Conservation (phyloP, 495 filamentous ascomycete species). For the Letharia lupina region DNA sequence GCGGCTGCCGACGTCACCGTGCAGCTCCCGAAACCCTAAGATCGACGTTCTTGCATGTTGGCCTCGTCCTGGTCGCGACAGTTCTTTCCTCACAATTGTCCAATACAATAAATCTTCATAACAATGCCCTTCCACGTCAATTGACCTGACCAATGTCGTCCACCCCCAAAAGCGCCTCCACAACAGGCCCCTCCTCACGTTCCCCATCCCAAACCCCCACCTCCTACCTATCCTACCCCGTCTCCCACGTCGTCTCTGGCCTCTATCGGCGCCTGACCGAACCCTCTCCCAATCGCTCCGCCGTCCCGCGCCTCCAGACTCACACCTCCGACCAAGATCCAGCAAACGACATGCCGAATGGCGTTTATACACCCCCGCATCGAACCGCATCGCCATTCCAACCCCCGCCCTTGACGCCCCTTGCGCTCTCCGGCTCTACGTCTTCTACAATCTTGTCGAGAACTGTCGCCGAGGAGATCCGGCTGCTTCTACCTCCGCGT, state of each 20-base stretch:
- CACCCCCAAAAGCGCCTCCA: conserved; percentile 14
- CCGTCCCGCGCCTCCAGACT: conserved; percentile 22
- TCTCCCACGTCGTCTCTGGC: conserved; percentile 45
- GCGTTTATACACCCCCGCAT: conserved; percentile 42
- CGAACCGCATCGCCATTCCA: conserved; percentile 51
- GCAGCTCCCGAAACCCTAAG: not conserved
- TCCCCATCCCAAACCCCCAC: conserved; percentile 31
- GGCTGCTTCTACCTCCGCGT: conserved; percentile 76
- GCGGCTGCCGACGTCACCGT: not conserved
- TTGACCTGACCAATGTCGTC: conserved; percentile 3
- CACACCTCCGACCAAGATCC: conserved; percentile 25
- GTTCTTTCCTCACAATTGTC: not conserved
- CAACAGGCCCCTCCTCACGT: conserved; percentile 12
- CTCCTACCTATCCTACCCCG: conserved; percentile 49
- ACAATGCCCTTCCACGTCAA: not conserved
- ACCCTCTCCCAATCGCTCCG: conserved; percentile 24
- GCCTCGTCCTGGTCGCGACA: not conserved
- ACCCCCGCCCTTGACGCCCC: conserved; percentile 49
- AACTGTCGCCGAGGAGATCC: conserved; percentile 84
- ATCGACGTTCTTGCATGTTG: not conserved
- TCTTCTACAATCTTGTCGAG: conserved; percentile 51
- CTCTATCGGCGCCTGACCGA: conserved; percentile 48
- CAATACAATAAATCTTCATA: not conserved
- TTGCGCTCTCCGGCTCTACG: conserved; percentile 37
- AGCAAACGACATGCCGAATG: conserved; percentile 24